Percentiles rank a stretch among this genome's conserved stretches.
These are phyloP conservation scores for Barbarea vulgaris DNA, from an alignment of 345 rosid genomes.

Conservation along the genomic window DNA sequence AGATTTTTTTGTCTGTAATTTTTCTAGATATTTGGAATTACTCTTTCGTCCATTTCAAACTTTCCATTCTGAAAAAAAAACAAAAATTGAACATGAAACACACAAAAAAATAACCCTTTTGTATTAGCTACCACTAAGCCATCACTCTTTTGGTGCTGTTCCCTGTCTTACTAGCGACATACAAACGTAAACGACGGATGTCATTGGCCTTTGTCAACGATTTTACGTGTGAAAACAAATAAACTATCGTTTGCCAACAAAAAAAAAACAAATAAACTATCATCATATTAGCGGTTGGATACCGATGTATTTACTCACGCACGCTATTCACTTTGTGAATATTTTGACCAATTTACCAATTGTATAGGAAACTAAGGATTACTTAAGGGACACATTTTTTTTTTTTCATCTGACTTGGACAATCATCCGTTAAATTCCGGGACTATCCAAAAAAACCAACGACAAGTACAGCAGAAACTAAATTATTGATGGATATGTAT, in stretches of 20 bases:
- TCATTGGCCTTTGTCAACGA: not conserved
- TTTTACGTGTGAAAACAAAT: not conserved
- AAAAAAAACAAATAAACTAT: not conserved
- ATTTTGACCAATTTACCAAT: not conserved
- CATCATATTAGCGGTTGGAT: not conserved
- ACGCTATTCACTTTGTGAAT: not conserved
- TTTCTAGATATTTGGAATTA: no score
- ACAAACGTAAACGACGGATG: not conserved
- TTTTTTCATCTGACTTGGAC: no score
- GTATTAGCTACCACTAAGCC: no score
- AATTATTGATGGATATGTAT: not conserved
- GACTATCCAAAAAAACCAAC: not conserved
- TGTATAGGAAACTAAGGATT: not conserved
- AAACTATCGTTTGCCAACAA: no score
- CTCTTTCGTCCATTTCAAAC: no score
- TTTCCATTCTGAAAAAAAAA: no score
- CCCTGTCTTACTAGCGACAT: not conserved
- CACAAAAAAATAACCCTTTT: no score
- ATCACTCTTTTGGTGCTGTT: no score
- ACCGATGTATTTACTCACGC: not conserved
- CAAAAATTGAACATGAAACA: no score
- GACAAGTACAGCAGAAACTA: not conserved
- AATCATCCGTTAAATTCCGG: not conserved
- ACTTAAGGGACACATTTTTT: no score
- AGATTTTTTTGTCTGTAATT: no score